Base-by-base conservation (phyloP, 163 green algal species). In the Botryococcus braunii region DNA sequence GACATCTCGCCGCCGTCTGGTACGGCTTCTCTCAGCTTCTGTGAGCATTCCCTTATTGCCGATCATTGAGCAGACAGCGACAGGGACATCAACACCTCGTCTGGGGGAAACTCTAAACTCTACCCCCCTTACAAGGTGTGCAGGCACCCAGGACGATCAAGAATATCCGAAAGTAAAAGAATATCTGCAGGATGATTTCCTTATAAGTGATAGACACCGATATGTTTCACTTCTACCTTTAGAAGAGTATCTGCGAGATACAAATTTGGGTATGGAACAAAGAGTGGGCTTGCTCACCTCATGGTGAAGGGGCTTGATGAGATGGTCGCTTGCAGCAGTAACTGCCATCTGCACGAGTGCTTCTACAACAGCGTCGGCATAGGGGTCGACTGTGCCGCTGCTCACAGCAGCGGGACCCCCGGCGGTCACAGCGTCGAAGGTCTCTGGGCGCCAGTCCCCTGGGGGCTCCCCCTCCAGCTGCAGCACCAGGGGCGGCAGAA, bases 261-360 rank as follows among this genome's bases (percentile, higher is more conserved):
- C 7, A 35, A 17, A 27, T 32, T 13, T 47, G 58, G n/a, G 63
- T 31, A n/a, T n/a, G n/a, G n/a, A n/a, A n/a, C n/a, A n/a, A n/a
- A n/a, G n/a, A 36, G 64, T 4, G 25, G 27, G 34, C 13, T 8
- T 25, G 17, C 71, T 37, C 59, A 78, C 79, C 70, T 77, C 67
- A 57, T 88, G 81, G 65, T 96, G 88, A 21, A 95, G 74, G 32
- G 84, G 82, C 74, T 91, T 89, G 82, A 85, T 95, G 55, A 78
- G 43, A 17, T 69, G 70, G 36, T 95, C 89, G 25, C 58, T 81
- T 69, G 85, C 84, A 9, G 70, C 78, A 0, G 80, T 69, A 0
- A 86, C 70, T 2, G 82, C 88, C 82, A 95, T 73, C 65, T 87
- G 77, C 52, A 83, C 76, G 13, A 96, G 69, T 0, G 65, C 76